These are phyloP conservation scores for Pseudogymnoascus pannorum DNA, from an alignment of 2,329 filamentous ascomycete species.

Conservation along the genomic window DNA sequence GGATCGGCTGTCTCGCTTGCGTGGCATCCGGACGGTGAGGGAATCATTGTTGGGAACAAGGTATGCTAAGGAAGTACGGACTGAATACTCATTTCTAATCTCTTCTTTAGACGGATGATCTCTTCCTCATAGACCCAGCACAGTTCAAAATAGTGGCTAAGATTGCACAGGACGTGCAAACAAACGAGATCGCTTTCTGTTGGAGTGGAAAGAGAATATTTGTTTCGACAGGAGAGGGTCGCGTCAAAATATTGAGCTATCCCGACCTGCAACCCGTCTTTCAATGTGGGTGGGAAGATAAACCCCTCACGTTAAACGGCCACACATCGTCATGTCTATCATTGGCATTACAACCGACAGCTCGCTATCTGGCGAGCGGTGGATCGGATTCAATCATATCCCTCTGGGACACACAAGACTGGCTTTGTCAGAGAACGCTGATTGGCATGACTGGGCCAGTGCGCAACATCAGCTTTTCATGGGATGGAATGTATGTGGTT, in stretches of 20 bases:
- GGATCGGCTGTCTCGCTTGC: constrained; percentile 63
- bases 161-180: constrained; percentile 56
- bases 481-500: constrained; percentile 68
- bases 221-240: constrained; percentile 63
- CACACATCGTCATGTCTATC: constrained; percentile 68
- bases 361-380: constrained; percentile 65
- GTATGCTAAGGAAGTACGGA: constrained; percentile 34
- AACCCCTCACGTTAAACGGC: constrained; percentile 56
- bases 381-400: constrained; percentile 69
- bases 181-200: constrained; percentile 68
- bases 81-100: constrained; percentile 50
- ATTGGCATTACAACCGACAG: constrained; percentile 62
- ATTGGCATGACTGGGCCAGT: constrained; percentile 63
- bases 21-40: constrained; percentile 66
- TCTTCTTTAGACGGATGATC: constrained; percentile 48
- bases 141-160: constrained; percentile 48
- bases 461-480: constrained; percentile 65
- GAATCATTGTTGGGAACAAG: constrained; percentile 66
- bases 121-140: constrained; percentile 56
- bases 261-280: constrained; percentile 52
- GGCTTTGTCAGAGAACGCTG: constrained; percentile 67
- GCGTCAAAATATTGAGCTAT: constrained; percentile 62
- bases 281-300: constrained; percentile 36
- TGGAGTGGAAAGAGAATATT: constrained; percentile 66
- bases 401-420: constrained; percentile 71